These are phyloP conservation scores for Neurospora terricola DNA, from an alignment of 495 filamentous ascomycete genomes.

Conservation along the genomic window DNA sequence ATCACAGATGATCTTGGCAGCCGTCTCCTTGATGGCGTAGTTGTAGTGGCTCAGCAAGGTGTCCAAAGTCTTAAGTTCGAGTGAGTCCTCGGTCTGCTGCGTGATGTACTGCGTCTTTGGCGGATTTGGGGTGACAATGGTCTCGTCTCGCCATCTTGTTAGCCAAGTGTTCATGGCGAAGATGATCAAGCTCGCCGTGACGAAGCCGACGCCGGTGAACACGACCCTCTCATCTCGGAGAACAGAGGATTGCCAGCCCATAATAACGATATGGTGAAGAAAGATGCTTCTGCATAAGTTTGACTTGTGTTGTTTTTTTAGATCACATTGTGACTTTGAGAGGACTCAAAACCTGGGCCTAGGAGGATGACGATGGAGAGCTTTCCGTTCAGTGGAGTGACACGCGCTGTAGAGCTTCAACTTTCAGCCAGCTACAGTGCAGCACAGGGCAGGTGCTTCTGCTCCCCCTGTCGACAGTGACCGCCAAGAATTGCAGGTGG, in stretches of 20 bases:
- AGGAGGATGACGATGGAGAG: neutral
- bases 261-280: conserved; percentile 5
- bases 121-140: conserved; percentile 34
- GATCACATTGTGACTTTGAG: neutral
- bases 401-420: neutral
- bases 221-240: conserved; percentile 34
- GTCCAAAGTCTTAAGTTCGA: conserved; percentile 37
- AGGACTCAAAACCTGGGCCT: neutral
- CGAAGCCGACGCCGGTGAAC: conserved; percentile 28
- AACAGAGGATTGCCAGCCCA: conserved; percentile 25
- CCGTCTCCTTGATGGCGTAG: conserved; percentile 41
- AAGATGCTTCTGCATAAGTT: neutral
- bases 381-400: neutral
- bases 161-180: conserved; percentile 29
- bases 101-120: conserved; percentile 50
- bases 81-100: conserved; percentile 48
- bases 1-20: conserved; percentile 43
- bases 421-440: neutral
- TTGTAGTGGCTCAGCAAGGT: conserved; percentile 44
- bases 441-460: conserved; percentile 1
- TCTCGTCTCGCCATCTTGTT: conserved; percentile 35
- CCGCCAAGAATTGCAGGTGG: neutral
- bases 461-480: neutral
- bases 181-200: conserved; percentile 24
- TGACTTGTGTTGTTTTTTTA: neutral